Base-by-base conservation (phyloP, 1,284 basidiomycete species). In the Laetiporus sulphureus region DNA sequence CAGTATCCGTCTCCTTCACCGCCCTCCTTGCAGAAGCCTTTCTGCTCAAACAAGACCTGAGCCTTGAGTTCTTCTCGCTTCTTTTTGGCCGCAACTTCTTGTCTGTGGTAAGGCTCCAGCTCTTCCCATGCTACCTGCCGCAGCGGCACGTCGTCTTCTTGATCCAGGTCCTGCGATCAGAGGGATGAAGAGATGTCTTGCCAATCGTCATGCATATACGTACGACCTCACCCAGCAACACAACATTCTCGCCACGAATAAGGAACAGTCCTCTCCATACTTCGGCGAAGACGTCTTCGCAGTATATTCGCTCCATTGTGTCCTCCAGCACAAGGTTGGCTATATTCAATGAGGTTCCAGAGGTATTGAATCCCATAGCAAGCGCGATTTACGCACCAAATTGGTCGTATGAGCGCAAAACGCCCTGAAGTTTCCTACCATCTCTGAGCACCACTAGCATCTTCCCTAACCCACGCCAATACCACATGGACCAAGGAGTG, bases 201-300 rank as follows among this genome's bases (percentile, higher is more conserved):
- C 5, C 20, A 19, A 32, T 16, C 13, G 10, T 15, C 20, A 37
- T 3, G 15, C 15, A 19, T 1, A 36, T 18, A 78, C 91, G 61
- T 59, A 97, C 95, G 45, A 99, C 87, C 75, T 99, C 96, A 39
- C 96, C 96, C 40, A 99, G 68, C 38, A 98, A 69, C 10, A 99
- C 96, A 18, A 99, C 96, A 61, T 99, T 99, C 72, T 99, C 96
- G 36, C 96, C 96, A 52, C 96, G 80, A 51, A 99, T 92, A 50
- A 99, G 75, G 62, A 91, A 93, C 18, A 99, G 74, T 4, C 95
- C 94, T 48, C 84, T 76, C 68, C 82, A 85, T 49, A 78, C 80
- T 58, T 96, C 91, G 18, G 88, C 89, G 58, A 83, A 94, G 32
- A 77, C 72, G 52, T 81, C 77, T 43, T 74, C 79, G 52, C 88